phyloP scores from a whole-genome alignment of 2,329 filamentous ascomycete genomes.

The Periglandula ipomoeae region DNA sequence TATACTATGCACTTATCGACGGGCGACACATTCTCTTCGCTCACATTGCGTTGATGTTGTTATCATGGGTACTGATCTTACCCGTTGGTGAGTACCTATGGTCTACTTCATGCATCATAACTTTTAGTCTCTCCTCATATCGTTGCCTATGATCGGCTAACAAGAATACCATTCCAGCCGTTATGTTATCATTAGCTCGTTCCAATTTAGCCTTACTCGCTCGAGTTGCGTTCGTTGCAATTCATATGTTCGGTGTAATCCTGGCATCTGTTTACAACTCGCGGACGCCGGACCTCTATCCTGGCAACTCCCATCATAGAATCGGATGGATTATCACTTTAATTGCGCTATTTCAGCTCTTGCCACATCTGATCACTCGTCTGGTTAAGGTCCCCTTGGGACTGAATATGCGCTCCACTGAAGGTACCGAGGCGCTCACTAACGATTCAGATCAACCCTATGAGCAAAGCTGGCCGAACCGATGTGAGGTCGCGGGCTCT shows the following conservation, averaged over 20 bases:
- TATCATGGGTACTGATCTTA: conserved; percentile 64
- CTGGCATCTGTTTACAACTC: conserved; percentile 66
- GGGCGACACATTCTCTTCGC: conserved; percentile 50
- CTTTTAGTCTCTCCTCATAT: too few relatives aligned
- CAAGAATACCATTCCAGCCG: conserved; percentile 38
- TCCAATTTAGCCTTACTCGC: conserved; percentile 63
- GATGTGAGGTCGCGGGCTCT: conserved; percentile 33
- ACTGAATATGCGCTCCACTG: conserved; percentile 3
- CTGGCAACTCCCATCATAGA: conserved; percentile 79
- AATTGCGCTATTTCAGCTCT: conserved; percentile 59
- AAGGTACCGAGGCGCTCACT: conserved; percentile 48
- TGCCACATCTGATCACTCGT: conserved; percentile 56
- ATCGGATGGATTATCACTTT: conserved; percentile 77
- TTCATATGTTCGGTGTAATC: conserved; percentile 56
- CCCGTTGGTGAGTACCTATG: conserved; percentile 52
- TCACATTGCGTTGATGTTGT: conserved; percentile 61
- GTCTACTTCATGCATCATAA: neutral
- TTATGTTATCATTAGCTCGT: conserved; percentile 76
- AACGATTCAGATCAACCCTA: conserved; percentile 42
- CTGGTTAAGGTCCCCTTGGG: conserved; percentile 30
- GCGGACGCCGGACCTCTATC: conserved; percentile 77
- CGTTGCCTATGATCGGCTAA: neutral
- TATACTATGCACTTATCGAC: conserved; percentile 50
- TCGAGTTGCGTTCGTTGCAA: conserved; percentile 58
- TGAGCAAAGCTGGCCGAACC: neutral